Evolutionary conservation across 371 early-diverging fungal genomes (phyloP), one percentile per base, ranked within the genome.

Genomic region (Mucor piriformis): DNA sequence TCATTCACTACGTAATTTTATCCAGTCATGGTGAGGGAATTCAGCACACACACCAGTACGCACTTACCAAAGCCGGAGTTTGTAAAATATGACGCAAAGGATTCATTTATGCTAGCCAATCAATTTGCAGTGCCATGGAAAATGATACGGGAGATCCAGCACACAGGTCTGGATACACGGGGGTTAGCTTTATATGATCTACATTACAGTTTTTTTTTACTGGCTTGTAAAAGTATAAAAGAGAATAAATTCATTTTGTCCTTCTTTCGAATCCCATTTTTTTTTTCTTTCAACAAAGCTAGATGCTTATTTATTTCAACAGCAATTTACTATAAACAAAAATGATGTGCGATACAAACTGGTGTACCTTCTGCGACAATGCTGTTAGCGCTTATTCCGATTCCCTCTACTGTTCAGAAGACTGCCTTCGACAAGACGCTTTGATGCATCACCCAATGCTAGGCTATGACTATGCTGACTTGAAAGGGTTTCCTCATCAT

Each of bases 361-460:
- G 72, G 72, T 72, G 72, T 56, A 72, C 72, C 12, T 72, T 58
- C 21, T 72, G 72, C 49, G 72, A 72, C 53, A 72, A 64, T 53
- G 64, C 72, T 35, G 57, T 72, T 43, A 64, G 52, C 21, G 47
- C 62, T 27, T 59, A 62, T 42, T 67, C 67, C 15, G 72, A 71
- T 40, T 67, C 71, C 15, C 50, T 71, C 7, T 71, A 71, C 50
- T 71, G 71, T 18, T 64, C 64, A 46, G 71, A 71, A 56, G 67
- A 68, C 43, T 71, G 71, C 27, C 48, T 71, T 8, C 48, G 58
- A 54, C 55, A 60, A 42, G 71, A 71, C 35, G 67, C 71, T 21
- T 48, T 70, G 20, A 54, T 24, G 15, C 71, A 63, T 34, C 71
- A 71, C 37, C 71, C 71, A 16, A 38, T 71, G 40, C 64, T 71